phyloP scores from a whole-genome alignment of 148 eudicot species.

The Dianthus caryophyllus region DNA sequence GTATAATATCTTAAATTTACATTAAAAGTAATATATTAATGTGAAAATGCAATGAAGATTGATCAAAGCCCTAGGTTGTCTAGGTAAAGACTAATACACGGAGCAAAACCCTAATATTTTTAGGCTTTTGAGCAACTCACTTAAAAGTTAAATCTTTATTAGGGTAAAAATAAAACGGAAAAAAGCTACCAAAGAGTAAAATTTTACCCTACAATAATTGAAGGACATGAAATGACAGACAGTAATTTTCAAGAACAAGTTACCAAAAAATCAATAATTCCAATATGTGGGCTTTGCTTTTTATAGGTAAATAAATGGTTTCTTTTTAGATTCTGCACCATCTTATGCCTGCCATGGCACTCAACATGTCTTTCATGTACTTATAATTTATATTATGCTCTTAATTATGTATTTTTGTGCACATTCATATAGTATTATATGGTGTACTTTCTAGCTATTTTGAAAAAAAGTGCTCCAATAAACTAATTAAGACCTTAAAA shows the following conservation, averaged over 20 bases:
- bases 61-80: conserved; percentile 15
- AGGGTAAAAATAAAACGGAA: too few relatives aligned
- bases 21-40: not conserved
- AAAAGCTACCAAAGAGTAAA: too few relatives aligned
- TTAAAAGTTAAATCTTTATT: not conserved
- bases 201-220: conserved; percentile 23
- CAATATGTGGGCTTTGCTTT: conserved; percentile 23
- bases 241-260: not conserved
- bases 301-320: conserved; percentile 26
- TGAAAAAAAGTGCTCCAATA: too few relatives aligned
- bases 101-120: conserved; percentile 21
- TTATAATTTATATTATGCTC: too few relatives aligned
- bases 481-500: too few relatives aligned
- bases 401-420: too few relatives aligned
- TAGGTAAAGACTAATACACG: conserved; percentile 5
- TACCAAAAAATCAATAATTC: conserved; percentile 26
- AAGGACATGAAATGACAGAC: conserved; percentile 16
- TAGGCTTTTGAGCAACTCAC: conserved; percentile 12
- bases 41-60: not conserved
- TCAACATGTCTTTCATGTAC: not conserved
- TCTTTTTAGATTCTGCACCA: conserved; percentile 50
- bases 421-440: too few relatives aligned
- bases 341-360: conserved; percentile 43
- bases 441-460: too few relatives aligned
- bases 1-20: too few relatives aligned